Conservation (phyloP, 345 rosid species). For the Odontarrhena argentea region DNA sequence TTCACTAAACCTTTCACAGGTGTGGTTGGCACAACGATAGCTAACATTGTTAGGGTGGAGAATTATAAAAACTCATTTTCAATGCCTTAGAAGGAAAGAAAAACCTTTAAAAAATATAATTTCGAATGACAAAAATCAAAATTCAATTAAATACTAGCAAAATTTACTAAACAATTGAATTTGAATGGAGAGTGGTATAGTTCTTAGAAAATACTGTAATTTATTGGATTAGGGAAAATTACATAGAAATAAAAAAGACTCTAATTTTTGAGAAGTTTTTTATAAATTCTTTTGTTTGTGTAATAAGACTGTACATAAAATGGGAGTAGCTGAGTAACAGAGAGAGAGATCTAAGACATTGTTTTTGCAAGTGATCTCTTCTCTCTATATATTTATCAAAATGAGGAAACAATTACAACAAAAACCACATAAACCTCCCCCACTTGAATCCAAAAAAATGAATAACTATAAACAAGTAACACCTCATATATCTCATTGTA, state of each 20-base stretch:
- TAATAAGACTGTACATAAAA: conserved; percentile 26
- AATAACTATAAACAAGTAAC: conserved; percentile 11
- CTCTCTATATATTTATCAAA: conserved; percentile 19
- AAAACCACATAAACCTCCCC: conserved; percentile 32
- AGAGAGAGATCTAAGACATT: conserved; percentile 11
- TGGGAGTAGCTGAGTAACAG: conserved; percentile 4
- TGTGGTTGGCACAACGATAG: conserved; percentile 14
- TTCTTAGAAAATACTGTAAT: too few relatives aligned
- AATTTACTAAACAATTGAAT: neutral
- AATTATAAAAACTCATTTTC: neutral
- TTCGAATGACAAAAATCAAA: neutral
- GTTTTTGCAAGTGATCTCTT: neutral
- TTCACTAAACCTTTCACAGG: neutral
- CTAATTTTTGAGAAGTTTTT: neutral
- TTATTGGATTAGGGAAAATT: neutral
- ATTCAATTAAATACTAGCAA: neutral
- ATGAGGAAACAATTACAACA: conserved; percentile 27
- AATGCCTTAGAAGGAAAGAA: neutral
- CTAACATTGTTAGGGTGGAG: neutral
- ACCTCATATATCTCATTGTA: conserved; percentile 30
- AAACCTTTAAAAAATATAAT: too few relatives aligned
- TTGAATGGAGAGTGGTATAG: neutral
- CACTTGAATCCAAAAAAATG: conserved; percentile 3
- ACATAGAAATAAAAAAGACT: neutral
- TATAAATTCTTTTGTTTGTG: neutral